Evolutionary conservation across 1,284 basidiomycete genomes (phyloP).

Genomic region (Irpex rosettiformis): DNA sequence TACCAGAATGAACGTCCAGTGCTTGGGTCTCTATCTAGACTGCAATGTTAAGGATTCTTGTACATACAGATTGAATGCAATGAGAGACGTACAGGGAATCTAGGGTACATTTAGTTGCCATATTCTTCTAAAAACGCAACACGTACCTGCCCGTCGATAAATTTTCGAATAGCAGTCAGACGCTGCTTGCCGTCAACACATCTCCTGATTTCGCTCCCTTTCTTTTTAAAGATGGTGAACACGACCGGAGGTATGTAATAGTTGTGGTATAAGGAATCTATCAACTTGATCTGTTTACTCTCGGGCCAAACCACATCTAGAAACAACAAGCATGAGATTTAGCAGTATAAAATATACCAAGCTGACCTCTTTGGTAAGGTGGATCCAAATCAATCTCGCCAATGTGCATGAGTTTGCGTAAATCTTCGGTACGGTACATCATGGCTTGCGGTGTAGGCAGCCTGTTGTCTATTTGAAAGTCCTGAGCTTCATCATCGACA

Average conservation of each 20-base stretch:
- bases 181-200: constrained; percentile 80
- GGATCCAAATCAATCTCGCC: constrained; percentile 64
- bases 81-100: constrained; percentile 34
- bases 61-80: not conserved
- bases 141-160: constrained; percentile 65
- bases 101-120: constrained; percentile 13
- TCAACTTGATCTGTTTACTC: constrained; percentile 64
- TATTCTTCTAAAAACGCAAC: not conserved
- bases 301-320: constrained; percentile 73
- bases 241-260: constrained; percentile 74
- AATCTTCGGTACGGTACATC: constrained; percentile 40
- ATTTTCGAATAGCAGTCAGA: constrained; percentile 68
- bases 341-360: constrained; percentile 1
- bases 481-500: constrained; percentile 22
- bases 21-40: constrained; percentile 41
- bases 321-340: not conserved
- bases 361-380: constrained; percentile 61
- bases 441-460: constrained; percentile 36
- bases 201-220: constrained; percentile 49
- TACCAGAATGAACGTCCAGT: constrained; percentile 62
- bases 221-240: constrained; percentile 53
- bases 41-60: not conserved
- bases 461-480: constrained; percentile 46
- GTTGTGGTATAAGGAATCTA: constrained; percentile 74
- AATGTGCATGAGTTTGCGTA: constrained; percentile 60